These are phyloP conservation scores for Pleurotus giganteus DNA, from an alignment of 768 basidiomycete genomes.

Conservation along the genomic window DNA sequence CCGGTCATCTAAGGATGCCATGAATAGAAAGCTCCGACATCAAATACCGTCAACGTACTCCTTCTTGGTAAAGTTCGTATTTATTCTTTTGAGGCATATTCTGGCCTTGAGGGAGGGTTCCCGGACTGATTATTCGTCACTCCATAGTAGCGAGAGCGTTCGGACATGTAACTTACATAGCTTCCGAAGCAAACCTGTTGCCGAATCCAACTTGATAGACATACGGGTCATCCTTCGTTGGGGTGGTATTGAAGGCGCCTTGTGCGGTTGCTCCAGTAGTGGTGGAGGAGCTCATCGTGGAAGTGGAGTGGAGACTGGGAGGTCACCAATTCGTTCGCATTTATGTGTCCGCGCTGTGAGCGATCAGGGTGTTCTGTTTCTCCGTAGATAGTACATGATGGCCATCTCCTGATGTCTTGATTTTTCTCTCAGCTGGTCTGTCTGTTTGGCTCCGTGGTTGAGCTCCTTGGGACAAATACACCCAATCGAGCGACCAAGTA, in stretches of 20 bases:
- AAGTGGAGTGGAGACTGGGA: neutral
- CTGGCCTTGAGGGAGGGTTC: conserved; percentile 54
- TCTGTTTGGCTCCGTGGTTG: too few species aligned
- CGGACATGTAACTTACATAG: conserved; percentile 36
- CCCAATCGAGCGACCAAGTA: too few species aligned
- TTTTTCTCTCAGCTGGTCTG: neutral
- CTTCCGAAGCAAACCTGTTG: conserved; percentile 54
- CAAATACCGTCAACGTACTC: conserved; percentile 26
- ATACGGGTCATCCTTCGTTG: conserved; percentile 50
- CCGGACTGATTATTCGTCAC: conserved; percentile 36
- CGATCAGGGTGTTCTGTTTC: neutral
- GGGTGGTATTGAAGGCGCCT: conserved; percentile 31
- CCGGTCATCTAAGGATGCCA: conserved; percentile 49
- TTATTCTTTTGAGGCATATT: conserved; percentile 63
- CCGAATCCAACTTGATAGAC: conserved; percentile 58
- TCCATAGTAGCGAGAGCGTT: neutral
- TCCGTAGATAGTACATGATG: neutral
- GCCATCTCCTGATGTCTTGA: neutral
- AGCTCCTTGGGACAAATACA: too few species aligned
- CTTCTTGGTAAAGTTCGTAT: conserved; percentile 62
- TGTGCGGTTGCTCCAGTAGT: conserved; percentile 38
- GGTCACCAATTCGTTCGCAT: neutral
- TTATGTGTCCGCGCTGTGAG: neutral
- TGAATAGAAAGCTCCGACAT: neutral
- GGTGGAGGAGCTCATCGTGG: conserved; percentile 15